A percentile compares a stretch with the other conserved stretches of the same genome.
phyloP scores from a whole-genome alignment of 352 stramenopile species.

The Peronospora destructor region DNA sequence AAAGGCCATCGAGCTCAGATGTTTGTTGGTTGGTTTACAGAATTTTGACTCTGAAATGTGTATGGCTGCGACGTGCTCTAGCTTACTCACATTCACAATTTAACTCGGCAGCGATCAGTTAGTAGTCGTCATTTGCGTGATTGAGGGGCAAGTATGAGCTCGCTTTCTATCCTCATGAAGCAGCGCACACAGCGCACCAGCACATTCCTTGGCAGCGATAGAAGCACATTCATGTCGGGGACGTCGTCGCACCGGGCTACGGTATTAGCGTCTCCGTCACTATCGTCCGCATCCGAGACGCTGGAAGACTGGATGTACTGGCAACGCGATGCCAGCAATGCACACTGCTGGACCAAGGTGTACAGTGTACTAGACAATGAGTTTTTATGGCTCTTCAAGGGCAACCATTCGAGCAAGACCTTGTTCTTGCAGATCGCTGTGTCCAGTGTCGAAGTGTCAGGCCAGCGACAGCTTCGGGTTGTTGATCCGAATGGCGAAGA shows the following conservation, averaged over 20 bases:
- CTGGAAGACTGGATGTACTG: slow-evolving; percentile 82
- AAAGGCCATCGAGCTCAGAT: slow-evolving; percentile 18
- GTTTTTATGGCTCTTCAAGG: slow-evolving; percentile 77
- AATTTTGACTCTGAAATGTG: slow-evolving; percentile 7
- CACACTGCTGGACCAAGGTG: slow-evolving; percentile 75
- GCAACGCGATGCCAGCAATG: slow-evolving; percentile 62
- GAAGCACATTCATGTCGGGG: slow-evolving; percentile 31
- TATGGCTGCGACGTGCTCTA: slow-evolving; percentile 7
- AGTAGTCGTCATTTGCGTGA: neutral
- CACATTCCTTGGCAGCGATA: slow-evolving; percentile 26
- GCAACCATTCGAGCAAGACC: slow-evolving; percentile 42
- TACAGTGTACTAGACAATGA: slow-evolving; percentile 74
- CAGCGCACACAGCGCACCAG: slow-evolving; percentile 24
- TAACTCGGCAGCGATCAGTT: slow-evolving; percentile 10
- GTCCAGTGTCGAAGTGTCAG: slow-evolving; percentile 55
- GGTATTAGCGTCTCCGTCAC: slow-evolving; percentile 31
- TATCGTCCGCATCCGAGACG: slow-evolving; percentile 29
- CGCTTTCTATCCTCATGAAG: slow-evolving; percentile 17
- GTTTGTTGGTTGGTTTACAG: slow-evolving; percentile 1
- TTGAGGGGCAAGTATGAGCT: slow-evolving; percentile 3
- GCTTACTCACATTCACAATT: slow-evolving; percentile 13
- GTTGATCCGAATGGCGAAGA: slow-evolving; percentile 71
- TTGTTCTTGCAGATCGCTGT: slow-evolving; percentile 76
- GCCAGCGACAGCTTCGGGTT: slow-evolving; percentile 54
- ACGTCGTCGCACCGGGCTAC: slow-evolving; percentile 39